These are phyloP conservation scores for Aureobasidium sp. DNA, from an alignment of 2,329 filamentous ascomycete genomes.

Conservation along the genomic window DNA sequence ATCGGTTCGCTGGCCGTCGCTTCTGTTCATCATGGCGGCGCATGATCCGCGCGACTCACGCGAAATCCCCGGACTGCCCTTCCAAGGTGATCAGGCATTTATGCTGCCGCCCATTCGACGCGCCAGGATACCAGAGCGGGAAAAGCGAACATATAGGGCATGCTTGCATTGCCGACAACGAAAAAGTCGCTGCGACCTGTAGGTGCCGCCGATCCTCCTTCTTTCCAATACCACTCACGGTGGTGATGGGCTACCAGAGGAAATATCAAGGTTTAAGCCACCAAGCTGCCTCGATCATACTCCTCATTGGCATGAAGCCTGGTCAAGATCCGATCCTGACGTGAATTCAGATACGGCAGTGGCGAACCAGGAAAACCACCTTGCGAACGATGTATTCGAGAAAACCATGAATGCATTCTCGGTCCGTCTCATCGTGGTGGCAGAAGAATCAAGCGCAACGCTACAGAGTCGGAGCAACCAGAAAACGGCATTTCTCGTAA, in stretches of 20 bases:
- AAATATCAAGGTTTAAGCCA: background rate
- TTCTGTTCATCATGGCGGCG: background rate
- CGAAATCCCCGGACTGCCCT: constrained; percentile 7
- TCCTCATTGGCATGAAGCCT: background rate
- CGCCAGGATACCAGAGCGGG: constrained; percentile 20
- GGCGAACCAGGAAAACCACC: constrained; percentile 24
- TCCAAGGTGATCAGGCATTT: constrained; percentile 8
- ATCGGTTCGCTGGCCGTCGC: background rate
- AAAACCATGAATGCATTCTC: constrained; percentile 27
- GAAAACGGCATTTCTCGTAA: background rate
- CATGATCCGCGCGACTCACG: constrained; percentile 9
- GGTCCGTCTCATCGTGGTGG: constrained; percentile 25
- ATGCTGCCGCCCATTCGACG: constrained; percentile 12
- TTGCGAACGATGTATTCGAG: constrained; percentile 26
- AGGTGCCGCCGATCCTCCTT: constrained; percentile 13
- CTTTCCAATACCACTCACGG: background rate
- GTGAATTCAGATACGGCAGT: constrained; percentile 21
- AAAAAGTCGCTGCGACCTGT: constrained; percentile 28
- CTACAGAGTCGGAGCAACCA: constrained; percentile 13
- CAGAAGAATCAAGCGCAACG: constrained; percentile 22
- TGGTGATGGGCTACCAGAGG: background rate
- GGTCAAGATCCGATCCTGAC: background rate
- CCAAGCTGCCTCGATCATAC: background rate
- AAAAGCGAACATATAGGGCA: constrained; percentile 26
- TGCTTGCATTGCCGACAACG: constrained; percentile 26